Evolutionary conservation across 1,284 basidiomycete species (phyloP), one percentile per base, ranked within the genome.

Genomic region (Limonomyces culmigenus): DNA sequence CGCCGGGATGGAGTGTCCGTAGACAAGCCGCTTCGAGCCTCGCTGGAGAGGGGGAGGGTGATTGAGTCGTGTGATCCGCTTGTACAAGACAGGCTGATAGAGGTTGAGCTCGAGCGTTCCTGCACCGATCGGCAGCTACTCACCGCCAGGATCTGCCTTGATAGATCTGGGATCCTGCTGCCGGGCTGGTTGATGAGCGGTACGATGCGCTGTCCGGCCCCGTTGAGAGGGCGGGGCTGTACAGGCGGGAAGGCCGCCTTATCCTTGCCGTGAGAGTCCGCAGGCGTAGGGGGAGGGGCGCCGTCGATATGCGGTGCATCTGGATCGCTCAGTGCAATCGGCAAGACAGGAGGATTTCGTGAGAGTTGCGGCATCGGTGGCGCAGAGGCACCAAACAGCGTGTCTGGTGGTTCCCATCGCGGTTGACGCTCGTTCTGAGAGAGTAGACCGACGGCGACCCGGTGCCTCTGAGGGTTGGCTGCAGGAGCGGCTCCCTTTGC

Each of bases 321-420:
- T n/a, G n/a, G n/a, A n/a, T n/a, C n/a, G n/a, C n/a, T n/a, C n/a
- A n/a, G n/a, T n/a, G n/a, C n/a, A n/a, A n/a, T n/a, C n/a, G n/a
- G n/a, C n/a, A n/a, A n/a, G n/a, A n/a, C n/a, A n/a, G 73, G 72
- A 3, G 62, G 65, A 30, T 71, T 65, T 3, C 63, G 55, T 17
- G 66, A 54, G 3, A 73, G 60, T 17, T 75, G 63, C 0, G 75
- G 76, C 3, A 62, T 47, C 43, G 70, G 71, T 3, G 74, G 70
- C 1, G 60, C 55, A 0, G 66, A 58, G 27, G 56, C 63, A 0
- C 62, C 67, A 44, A 67, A 81, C 27, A 83, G 49, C 0, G 75
- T 72, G 41, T 77, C 68, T 5, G 74, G 58, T 2, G 70, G 53
- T 12, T 77, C 73, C 74, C 77, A 83, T 3, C 75, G 65, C 2